Conservation (phyloP, 768 basidiomycete species). For the Tephrocybe rancida region DNA sequence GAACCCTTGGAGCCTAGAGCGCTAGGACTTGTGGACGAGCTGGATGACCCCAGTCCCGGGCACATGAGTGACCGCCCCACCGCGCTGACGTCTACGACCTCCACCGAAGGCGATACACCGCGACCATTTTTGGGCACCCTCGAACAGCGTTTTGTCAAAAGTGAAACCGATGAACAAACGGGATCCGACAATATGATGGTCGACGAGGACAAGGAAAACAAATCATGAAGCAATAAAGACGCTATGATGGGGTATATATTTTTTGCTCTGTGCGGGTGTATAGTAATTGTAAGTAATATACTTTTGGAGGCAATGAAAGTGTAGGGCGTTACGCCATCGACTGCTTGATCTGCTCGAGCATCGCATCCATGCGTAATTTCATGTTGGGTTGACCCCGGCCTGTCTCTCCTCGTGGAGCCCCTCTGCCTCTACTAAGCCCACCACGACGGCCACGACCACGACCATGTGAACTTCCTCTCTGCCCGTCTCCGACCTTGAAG, state of each 20-base stretch:
- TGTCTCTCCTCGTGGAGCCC: slow-evolving; percentile 30
- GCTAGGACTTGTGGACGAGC: slow-evolving; percentile 81
- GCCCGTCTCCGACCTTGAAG: slow-evolving; percentile 50
- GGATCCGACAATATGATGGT: slow-evolving; percentile 45
- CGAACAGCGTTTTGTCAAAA: slow-evolving; percentile 65
- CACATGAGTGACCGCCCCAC: slow-evolving; percentile 84
- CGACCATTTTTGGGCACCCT: slow-evolving; percentile 58
- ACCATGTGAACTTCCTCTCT: slow-evolving; percentile 26
- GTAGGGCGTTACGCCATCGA: slow-evolving; percentile 37
- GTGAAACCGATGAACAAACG: slow-evolving; percentile 32
- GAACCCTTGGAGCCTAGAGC: slow-evolving; percentile 48
- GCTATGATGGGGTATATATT: slow-evolving; percentile 16
- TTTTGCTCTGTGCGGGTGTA: slow-evolving; percentile 1
- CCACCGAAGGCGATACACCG: slow-evolving; percentile 25
- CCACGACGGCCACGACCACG: slow-evolving; percentile 16
- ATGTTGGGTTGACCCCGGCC: slow-evolving; percentile 62
- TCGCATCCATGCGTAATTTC: slow-evolving; percentile 83
- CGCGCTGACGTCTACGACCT: slow-evolving; percentile 67
- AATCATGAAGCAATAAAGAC: too few species aligned
- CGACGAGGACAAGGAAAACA: slow-evolving; percentile 59
- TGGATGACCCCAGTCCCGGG: slow-evolving; percentile 83
- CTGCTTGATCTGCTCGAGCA: slow-evolving; percentile 85
- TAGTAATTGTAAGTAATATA: slow-evolving; percentile 9
- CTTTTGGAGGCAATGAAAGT: slow-evolving; percentile 7
- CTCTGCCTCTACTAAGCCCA: slow-evolving; percentile 19